phyloP scores from a whole-genome alignment of 179 eudicot genomes.

The Monotropa hypopitys region DNA sequence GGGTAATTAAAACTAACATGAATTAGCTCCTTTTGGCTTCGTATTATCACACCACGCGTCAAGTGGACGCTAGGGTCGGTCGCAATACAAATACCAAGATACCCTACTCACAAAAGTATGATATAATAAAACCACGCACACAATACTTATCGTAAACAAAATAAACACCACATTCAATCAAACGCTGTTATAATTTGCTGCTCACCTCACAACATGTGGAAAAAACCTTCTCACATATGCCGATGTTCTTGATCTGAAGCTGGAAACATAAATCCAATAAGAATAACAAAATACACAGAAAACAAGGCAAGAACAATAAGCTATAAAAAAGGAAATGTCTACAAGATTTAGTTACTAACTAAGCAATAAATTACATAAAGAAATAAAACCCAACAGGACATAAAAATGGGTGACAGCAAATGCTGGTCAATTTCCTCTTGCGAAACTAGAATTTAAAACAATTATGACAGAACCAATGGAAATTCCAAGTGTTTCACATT shows the following conservation, averaged over 20 bases:
- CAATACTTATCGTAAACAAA: not conserved
- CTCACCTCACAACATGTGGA: constrained; percentile 79
- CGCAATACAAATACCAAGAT: not conserved
- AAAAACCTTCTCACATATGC: constrained; percentile 45
- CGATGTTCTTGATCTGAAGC: constrained; percentile 48
- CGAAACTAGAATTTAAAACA: not conserved
- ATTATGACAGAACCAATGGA: too few relatives aligned
- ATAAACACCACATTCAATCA: not conserved
- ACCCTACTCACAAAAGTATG: not conserved
- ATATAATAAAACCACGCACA: not conserved
- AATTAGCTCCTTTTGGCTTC: not conserved
- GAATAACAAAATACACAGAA: not conserved
- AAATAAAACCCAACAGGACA: not conserved
- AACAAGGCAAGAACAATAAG: not conserved
- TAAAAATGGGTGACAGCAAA: not conserved
- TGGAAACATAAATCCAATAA: constrained; percentile 18
- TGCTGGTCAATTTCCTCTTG: not conserved
- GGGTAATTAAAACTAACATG: not conserved
- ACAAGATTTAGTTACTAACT: not conserved
- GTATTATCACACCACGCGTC: not conserved
- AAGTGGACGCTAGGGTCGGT: not conserved
- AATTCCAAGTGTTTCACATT: not conserved
- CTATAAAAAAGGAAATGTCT: not conserved
- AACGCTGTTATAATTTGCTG: constrained; percentile 4
- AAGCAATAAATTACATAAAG: not conserved